Base-by-base conservation (phyloP, 2,329 filamentous ascomycete genomes). In the Sphaerulina musiva region DNA sequence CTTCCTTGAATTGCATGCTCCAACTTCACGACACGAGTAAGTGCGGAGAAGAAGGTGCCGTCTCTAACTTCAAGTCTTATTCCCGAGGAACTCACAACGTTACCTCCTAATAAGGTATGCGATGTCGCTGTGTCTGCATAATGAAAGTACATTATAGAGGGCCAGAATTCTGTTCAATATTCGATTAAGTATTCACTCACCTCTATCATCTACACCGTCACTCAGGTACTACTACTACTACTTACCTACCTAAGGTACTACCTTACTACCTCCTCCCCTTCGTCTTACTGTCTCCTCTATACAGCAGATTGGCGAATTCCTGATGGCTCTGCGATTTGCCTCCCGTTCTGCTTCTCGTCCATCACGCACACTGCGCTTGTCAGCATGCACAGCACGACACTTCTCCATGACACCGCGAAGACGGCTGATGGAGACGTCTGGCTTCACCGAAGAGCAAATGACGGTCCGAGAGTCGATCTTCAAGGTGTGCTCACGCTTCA, bases 381-480 rank as follows among this genome's bases (percentile, higher is more conserved):
- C 57, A 59, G 34, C n/a, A 60, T 62, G 57, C 45, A 44, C 17
- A 26, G 29, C 58, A 36, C 59, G 64, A 23, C 40, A 51, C 40
- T 73, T 75, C 60, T 73, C 71, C 7, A 48, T 62, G 1, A 62
- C 66, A 36, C 49, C 63, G 8, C 29, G 59, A 51, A 50, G 59
- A n/a, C 57, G 48, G 3, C 73, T 90, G 50, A 90, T 91, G 86
- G 84, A 88, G 60, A 82, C 79, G 36, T 80, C 80, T 1, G 82
- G 84, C 26, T 90, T 92, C 71, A 84, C 82, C 0, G 82, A 87
- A 43, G 84, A 83, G 46, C 86, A 92, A 64, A 66, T 90, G 44
- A 82, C 79, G 49, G 87, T 92, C 3, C 79, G 86, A 36, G 84
- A 89, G 56, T 83, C 86, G 0, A 78, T 91, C 17, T 71, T 74